phyloP scores from a whole-genome alignment of 257 asterid genomes.

The Gentiana dahurica region DNA sequence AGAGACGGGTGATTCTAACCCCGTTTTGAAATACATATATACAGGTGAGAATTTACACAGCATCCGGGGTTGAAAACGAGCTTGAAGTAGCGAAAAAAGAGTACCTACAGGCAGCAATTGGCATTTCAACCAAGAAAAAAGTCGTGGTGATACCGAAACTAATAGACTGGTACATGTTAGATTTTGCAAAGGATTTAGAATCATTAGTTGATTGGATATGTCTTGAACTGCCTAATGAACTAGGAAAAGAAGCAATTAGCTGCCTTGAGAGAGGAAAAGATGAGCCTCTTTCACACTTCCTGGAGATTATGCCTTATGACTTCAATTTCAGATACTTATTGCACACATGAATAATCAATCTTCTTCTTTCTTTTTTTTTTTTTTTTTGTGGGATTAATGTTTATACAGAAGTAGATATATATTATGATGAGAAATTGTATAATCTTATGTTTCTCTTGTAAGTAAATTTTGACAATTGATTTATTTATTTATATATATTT shows the following conservation, averaged over 20 bases:
- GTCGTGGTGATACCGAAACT: constrained; percentile 70
- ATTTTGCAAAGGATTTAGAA: constrained; percentile 76
- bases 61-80: constrained; percentile 63
- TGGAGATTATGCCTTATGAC: constrained; percentile 68
- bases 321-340: constrained; percentile 82
- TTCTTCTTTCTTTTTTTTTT: constrained; percentile 6
- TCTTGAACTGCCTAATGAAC: constrained; percentile 59
- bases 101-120: constrained; percentile 68
- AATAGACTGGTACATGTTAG: constrained; percentile 81
- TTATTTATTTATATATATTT: too few relatives aligned
- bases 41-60: constrained; percentile 73
- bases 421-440: constrained; percentile 17
- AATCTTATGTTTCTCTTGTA: constrained; percentile 21
- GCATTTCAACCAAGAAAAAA: constrained; percentile 36
- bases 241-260: constrained; percentile 54
- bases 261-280: constrained; percentile 47
- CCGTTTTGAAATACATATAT: neutral
- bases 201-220: constrained; percentile 85
- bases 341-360: constrained; percentile 32
- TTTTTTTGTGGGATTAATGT: constrained; percentile 17
- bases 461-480: constrained; percentile 19
- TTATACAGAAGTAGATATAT: constrained; percentile 26
- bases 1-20: neutral
- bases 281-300: constrained; percentile 30
- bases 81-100: constrained; percentile 72